These are phyloP conservation scores for Mycena metata DNA, from an alignment of 768 basidiomycete genomes.

Conservation along the genomic window DNA sequence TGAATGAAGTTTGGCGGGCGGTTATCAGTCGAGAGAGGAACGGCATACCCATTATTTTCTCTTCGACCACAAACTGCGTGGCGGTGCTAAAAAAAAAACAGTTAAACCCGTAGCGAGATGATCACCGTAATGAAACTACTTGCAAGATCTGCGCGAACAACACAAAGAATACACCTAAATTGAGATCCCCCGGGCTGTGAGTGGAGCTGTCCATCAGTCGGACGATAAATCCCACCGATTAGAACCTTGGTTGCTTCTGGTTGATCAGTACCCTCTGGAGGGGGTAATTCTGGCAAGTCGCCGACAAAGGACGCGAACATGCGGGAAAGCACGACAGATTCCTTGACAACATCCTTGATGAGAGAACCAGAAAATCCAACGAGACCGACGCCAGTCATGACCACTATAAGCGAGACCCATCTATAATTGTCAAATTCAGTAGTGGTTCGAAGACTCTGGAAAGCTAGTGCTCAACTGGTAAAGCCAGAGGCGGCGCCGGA, in stretches of 20 bases:
- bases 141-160: slow-evolving; percentile 96
- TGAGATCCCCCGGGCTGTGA: slow-evolving; percentile 23
- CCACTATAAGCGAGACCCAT: slow-evolving; percentile 92
- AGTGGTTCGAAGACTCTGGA: not conserved
- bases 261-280: slow-evolving; percentile 63
- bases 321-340: slow-evolving; percentile 48
- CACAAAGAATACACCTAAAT: slow-evolving; percentile 87
- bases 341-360: slow-evolving; percentile 78
- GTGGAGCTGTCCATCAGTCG: slow-evolving; percentile 37
- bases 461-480: slow-evolving; percentile 76
- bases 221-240: slow-evolving; percentile 65
- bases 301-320: slow-evolving; percentile 46
- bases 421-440: slow-evolving; percentile 53
- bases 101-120: slow-evolving; percentile 3
- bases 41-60: slow-evolving; percentile 85
- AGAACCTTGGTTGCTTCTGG: slow-evolving; percentile 79
- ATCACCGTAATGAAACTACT: slow-evolving; percentile 47
- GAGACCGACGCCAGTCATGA: slow-evolving; percentile 86
- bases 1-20: slow-evolving; percentile 29
- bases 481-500: slow-evolving; percentile 85
- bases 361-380: slow-evolving; percentile 94
- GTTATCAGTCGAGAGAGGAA: not conserved
- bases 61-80: slow-evolving; percentile 94
- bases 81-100: slow-evolving; percentile 74
- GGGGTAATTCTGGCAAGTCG: slow-evolving; percentile 47